Conservation (phyloP, 2,329 filamentous ascomycete species). For the Curvularia lunata region DNA sequence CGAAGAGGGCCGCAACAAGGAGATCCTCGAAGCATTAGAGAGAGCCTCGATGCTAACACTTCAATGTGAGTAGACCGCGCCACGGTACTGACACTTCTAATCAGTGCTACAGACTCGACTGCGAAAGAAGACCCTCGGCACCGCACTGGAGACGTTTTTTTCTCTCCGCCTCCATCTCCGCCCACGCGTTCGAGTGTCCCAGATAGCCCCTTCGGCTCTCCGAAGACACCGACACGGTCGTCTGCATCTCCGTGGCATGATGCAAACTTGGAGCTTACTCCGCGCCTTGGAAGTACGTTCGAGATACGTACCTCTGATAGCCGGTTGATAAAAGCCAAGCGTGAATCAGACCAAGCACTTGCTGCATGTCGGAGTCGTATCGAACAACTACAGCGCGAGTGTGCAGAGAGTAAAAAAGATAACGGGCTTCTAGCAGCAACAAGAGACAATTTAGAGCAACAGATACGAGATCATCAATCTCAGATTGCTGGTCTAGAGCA, state of each 20-base stretch:
- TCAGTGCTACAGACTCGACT: constrained; percentile 29
- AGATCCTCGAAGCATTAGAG: constrained; percentile 47
- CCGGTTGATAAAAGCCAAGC: constrained; percentile 46
- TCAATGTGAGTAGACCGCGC: constrained; percentile 36
- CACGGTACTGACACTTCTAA: constrained; percentile 10
- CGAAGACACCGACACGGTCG: constrained; percentile 34
- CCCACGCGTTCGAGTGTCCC: constrained; percentile 31
- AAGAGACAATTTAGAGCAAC: constrained; percentile 31
- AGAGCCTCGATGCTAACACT: constrained; percentile 47
- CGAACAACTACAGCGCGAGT: constrained; percentile 41
- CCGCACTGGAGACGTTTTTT: constrained; percentile 30
- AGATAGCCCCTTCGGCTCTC: constrained; percentile 21
- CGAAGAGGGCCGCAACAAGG: constrained; percentile 46
- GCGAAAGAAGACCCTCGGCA: constrained; percentile 30
- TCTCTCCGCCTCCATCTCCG: constrained; percentile 46
- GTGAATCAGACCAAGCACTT: constrained; percentile 48
- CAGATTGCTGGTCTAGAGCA: constrained; percentile 39
- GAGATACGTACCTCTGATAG: constrained; percentile 44
- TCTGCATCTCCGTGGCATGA: constrained; percentile 35
- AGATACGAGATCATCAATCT: constrained; percentile 38
- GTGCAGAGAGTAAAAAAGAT: constrained; percentile 35
- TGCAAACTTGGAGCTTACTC: constrained; percentile 29
- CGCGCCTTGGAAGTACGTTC: constrained; percentile 21
- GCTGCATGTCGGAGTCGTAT: constrained; percentile 45
- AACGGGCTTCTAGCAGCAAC: constrained; percentile 25